Evolutionary conservation across 805 yeast genomes (phyloP), one percentile per base, ranked within the genome.

Genomic region (Teunomyces pallodes): DNA sequence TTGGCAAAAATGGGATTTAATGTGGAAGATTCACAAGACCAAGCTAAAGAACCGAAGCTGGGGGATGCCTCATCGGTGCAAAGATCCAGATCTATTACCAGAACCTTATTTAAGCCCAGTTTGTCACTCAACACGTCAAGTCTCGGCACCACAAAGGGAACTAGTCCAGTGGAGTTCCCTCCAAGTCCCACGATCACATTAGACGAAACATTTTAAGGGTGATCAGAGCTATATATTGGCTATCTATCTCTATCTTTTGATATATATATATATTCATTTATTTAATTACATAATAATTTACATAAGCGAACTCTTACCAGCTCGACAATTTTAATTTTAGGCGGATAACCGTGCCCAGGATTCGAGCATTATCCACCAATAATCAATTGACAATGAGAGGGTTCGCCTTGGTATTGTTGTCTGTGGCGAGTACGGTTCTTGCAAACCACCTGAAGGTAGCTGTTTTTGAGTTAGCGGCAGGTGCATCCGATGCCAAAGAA

Each of bases 101-200:
- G 61, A 45, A 71, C 76, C 9, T 58, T 72, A 16, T 72, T 66
- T 55, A 65, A 57, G 42, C 77, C 76, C 1, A 54, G 55, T 8
- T 58, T 66, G 45, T 53, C 43, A 36, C 43, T 69, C 31, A 53
- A 59, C 27, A 65, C 43, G 6, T 26, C 50, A 9, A 32, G 14
- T 5, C n/a, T 14, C 16, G 31, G 44, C 27, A 5, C 31, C 29
- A 31, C 3, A 17, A 30, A 20, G 31, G 24, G 10, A 7, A 31
- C 27, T 42, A 40, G 40, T 13, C 14, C 33, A 3, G 40, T 24
- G 44, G 42, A 29, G 13, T 42, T 14, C 33, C 68, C 56, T 17
- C 56, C 27, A 29, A 55, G 61, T 52, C 77, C 77, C 2, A 65
- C 70, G 2, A 72, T 72, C 33, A 72, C 76, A 0, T 58, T 72